Base-by-base conservation (phyloP, 1,139 yeast genomes). In the Eremothecium cymbalariae region DNA sequence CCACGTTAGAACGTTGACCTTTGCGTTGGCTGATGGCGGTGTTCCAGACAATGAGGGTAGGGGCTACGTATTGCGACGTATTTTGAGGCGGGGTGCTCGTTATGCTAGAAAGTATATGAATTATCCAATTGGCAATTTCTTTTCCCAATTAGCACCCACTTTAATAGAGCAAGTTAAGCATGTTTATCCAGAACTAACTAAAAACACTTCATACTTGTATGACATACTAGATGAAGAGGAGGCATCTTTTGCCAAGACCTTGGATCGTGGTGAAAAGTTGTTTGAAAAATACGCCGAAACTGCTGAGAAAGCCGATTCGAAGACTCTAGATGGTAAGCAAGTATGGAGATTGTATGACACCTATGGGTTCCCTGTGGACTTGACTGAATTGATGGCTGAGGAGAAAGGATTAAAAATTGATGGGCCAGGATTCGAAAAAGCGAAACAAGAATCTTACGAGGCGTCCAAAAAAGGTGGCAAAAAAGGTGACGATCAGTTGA, bases 21-120 rank as follows among this genome's bases (percentile, higher is more conserved):
- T 90, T 62, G 97, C 99, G 36, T 72, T 90, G 45, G 83, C 95
- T 33, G 99, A 90, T 61, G 99, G 99, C 52, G 98, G 98, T 53
- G 96, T 93, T 38, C 99, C 99, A 54, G 90, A 90, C 64, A 90
- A 88, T 56, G 98, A 90, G 59, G 99, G 99, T 52, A 81, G 98
- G 65, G 99, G 99, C 49, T 90, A 90, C 55, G 99, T 90, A 25
- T 68, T 90, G 57, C 80, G 99, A 67, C 81, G 99, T 67, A 86
- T 90, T 50, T 70, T 90, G 55, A 82, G 99, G 69, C 81, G 99
- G 68, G 99, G 98, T 53, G 84, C 95, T 30, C 83, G 98, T 63
- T 90, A 84, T 54, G 97, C 82, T 32, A 82, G 97, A 63, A 90
- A 90, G 66, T 86, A 90, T 67, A 79, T 90, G 81, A 77, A 85